These are phyloP conservation scores for Mercurialis annua DNA, from an alignment of 345 rosid species.

Conservation along the genomic window DNA sequence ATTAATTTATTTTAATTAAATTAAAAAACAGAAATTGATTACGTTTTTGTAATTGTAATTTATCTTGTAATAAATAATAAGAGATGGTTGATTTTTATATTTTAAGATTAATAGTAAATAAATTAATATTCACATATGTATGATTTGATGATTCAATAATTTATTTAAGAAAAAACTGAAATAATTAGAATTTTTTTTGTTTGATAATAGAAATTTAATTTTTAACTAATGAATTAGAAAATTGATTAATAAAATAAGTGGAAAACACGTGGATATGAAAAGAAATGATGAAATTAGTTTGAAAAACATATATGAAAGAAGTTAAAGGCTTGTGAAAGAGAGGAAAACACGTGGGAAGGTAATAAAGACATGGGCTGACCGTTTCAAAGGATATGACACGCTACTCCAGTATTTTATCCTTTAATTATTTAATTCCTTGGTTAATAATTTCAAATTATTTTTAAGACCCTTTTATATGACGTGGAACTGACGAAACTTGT, in stretches of 20 bases:
- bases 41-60: no score
- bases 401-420: not conserved
- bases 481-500: slow-evolving; percentile 1
- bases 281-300: not conserved
- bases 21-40: no score
- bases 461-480: not conserved
- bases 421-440: not conserved
- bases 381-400: not conserved
- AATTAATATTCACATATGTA: no score
- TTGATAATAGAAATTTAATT: no score
- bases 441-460: not conserved
- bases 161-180: no score
- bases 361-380: not conserved
- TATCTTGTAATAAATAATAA: no score
- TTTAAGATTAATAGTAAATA: no score
- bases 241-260: not conserved
- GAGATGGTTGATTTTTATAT: no score
- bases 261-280: not conserved
- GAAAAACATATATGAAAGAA: no score
- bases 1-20: no score
- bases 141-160: no score
- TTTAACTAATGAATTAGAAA: not conserved
- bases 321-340: not conserved
- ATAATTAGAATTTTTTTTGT: no score
- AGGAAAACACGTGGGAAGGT: not conserved